Evolutionary conservation across 2,329 filamentous ascomycete species (phyloP).

Genomic region (Aureobasidium subglaciale): DNA sequence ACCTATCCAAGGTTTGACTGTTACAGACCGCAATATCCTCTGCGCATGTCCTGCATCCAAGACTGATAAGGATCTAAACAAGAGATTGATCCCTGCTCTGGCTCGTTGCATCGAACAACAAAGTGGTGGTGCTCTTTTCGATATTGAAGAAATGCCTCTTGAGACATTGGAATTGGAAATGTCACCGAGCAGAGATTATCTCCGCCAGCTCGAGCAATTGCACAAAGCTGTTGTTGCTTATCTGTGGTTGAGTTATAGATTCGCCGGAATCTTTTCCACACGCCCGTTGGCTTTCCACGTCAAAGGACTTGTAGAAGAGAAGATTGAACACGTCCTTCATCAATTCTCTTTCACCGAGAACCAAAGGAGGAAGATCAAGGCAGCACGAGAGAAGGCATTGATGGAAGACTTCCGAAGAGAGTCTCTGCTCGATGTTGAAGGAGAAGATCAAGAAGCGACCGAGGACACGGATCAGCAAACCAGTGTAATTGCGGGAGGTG

Average conservation of each 20-base stretch:
- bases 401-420: slow-evolving; percentile 17
- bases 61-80: slow-evolving; percentile 41
- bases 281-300: slow-evolving; percentile 71
- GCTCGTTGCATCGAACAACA: slow-evolving; percentile 64
- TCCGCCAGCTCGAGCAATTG: slow-evolving; percentile 64
- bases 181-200: slow-evolving; percentile 46
- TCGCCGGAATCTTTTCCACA: slow-evolving; percentile 69
- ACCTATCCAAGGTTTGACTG: slow-evolving; percentile 55
- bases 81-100: slow-evolving; percentile 52
- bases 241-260: slow-evolving; percentile 88
- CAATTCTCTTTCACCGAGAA: slow-evolving; percentile 44
- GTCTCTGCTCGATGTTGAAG: slow-evolving; percentile 12
- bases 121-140: slow-evolving; percentile 59
- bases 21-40: slow-evolving; percentile 69
- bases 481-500: slow-evolving; percentile 21
- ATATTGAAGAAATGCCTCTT: slow-evolving; percentile 63
- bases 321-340: slow-evolving; percentile 59
- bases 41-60: slow-evolving; percentile 61
- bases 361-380: slow-evolving; percentile 23
- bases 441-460: slow-evolving; percentile 12
- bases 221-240: slow-evolving; percentile 82
- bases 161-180: slow-evolving; percentile 59
- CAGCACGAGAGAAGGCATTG: slow-evolving; percentile 23
- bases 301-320: slow-evolving; percentile 68
- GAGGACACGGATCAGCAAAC: slow-evolving; percentile 18